Evolutionary conservation across 1,284 basidiomycete genomes (phyloP).

Genomic region (Takashimella koratensis): DNA sequence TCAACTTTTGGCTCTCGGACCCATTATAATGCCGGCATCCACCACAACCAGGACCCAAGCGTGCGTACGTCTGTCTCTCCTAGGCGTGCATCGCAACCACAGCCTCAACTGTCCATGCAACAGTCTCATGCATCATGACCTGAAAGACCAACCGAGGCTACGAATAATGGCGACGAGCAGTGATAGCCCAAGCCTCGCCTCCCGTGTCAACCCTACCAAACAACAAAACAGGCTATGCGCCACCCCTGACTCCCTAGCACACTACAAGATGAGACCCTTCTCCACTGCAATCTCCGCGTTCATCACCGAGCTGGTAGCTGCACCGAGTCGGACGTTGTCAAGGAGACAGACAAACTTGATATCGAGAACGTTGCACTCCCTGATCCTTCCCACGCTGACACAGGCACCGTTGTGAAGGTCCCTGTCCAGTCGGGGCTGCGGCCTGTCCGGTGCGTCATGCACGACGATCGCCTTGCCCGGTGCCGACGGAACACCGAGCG

Average conservation of each 20-base stretch:
- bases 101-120: background rate
- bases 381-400: conserved; percentile 84
- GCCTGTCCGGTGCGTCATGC: conserved; percentile 87
- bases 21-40: no score
- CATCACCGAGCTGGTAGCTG: conserved; percentile 94
- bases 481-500: conserved; percentile 78
- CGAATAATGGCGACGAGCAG: background rate
- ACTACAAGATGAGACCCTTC: conserved; percentile 67
- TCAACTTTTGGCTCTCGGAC: no score
- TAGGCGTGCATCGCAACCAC: no score
- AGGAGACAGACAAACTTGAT: conserved; percentile 92
- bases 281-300: conserved; percentile 93
- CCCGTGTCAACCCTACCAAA: background rate
- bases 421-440: conserved; percentile 89
- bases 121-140: background rate
- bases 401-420: conserved; percentile 90
- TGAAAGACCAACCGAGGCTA: no score
- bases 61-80: no score
- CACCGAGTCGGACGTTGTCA: conserved; percentile 95
- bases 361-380: conserved; percentile 87
- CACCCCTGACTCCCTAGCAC: no score
- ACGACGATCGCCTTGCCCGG: conserved; percentile 84
- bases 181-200: background rate
- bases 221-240: background rate
- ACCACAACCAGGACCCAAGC: no score